These are phyloP conservation scores for Kodamaea alishanica DNA, from an alignment of 1,139 yeast genomes.

Conservation along the genomic window DNA sequence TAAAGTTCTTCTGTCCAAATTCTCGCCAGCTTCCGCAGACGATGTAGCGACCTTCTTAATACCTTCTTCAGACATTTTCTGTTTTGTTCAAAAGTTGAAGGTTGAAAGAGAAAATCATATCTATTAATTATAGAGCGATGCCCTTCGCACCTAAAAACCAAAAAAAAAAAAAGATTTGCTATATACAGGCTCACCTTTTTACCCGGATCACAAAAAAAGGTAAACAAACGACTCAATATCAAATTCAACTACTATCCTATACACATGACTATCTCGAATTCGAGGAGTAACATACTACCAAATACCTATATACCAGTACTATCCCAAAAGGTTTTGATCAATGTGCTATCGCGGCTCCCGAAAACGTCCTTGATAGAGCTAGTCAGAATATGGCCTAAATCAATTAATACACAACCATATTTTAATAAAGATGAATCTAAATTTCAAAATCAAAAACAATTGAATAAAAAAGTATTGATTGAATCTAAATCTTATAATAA, in stretches of 20 bases:
- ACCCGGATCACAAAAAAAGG: not conserved
- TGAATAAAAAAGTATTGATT: conserved; percentile 22
- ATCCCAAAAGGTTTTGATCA: conserved; percentile 19
- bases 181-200: not conserved
- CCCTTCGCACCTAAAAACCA: conserved; percentile 1
- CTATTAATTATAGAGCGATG: not conserved
- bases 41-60: conserved; percentile 5
- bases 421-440: conserved; percentile 14
- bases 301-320: conserved; percentile 40
- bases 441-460: conserved; percentile 21
- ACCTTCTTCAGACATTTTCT: conserved; percentile 6
- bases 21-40: conserved; percentile 23
- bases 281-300: conserved; percentile 30
- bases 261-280: not conserved
- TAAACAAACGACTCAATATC: conserved; percentile 3
- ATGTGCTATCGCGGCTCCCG: conserved; percentile 30
- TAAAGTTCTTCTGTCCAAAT: conserved; percentile 59
- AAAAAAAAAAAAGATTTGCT: not conserved
- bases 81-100: not conserved
- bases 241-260: not conserved
- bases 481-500: conserved; percentile 16
- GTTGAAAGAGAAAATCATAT: conserved; percentile 1
- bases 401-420: conserved; percentile 38
- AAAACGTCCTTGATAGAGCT: conserved; percentile 35
- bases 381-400: conserved; percentile 34